Base-by-base conservation (phyloP, 2,329 filamentous ascomycete genomes). In the Raffaelea deltoideospora region DNA sequence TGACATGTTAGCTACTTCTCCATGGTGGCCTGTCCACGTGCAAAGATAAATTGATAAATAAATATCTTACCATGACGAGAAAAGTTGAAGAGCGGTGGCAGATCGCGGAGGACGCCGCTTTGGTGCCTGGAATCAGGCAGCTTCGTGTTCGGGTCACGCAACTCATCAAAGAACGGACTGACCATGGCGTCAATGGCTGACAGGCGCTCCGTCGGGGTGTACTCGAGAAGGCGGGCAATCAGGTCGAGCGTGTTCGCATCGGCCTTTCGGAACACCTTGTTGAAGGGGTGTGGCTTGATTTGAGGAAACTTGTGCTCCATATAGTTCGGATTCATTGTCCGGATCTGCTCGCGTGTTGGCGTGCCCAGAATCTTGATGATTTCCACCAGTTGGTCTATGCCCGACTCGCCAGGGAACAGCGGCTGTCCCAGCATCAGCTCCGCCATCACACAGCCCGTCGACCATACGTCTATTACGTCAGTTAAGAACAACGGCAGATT, bases 291-390 rank as follows among this genome's bases (percentile, higher is more conserved):
- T 40, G 90, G 90, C 68, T 98, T 98, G 67, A 98, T 98, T 61
- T 98, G 90, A 33, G 90, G 90, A 62, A 98, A 98, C 66, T 96
- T 96, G 67, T 98, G 90, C 65, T 98, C 90, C 90, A 98, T 98
- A 63, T 98, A 98, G 62, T 98, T 98, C 41, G 90, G 90, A 61
- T 98, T 98, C 90, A 98, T 98, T 47, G 90, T 98, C 49, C 90
- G 83, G 53, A 98, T 98, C 61, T 98, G 90, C 58, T 98, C 90
- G 46, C 90, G 75, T 26, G 90, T 96, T 15, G 90, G 90, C 15
- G 90, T 98, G 41, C 90, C 90, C 42, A 98, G 67, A 37, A 98
- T 88, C 65, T 98, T 98, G 70, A 98, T 98, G 56, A 98, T 98
- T 61, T 98, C 90, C 32, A 98, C 90, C 34, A 98, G 68, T 58